A percentile compares a stretch with the other conserved stretches of the same genome.
phyloP scores from a whole-genome alignment of 208 protist species.

The Wallacemonas sp. region DNA sequence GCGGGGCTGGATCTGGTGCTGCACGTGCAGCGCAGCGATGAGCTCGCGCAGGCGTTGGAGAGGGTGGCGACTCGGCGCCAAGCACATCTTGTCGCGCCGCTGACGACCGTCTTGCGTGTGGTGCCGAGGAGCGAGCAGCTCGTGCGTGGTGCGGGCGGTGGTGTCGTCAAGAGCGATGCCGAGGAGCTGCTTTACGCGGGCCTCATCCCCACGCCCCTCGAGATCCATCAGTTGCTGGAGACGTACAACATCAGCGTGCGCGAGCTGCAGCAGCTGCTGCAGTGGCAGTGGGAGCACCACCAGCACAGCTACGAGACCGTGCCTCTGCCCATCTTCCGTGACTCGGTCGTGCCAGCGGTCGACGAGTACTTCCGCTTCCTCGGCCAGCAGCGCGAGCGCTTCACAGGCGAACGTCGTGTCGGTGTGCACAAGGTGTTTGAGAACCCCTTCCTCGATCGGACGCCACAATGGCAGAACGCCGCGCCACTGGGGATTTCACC shows the following conservation, averaged over 20 bases:
- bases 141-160: slow-evolving; percentile 29
- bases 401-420: not conserved
- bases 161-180: slow-evolving; percentile 4
- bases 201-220: slow-evolving; percentile 45
- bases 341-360: slow-evolving; percentile 29
- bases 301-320: slow-evolving; percentile 65
- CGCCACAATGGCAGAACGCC: slow-evolving; percentile 20
- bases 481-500: slow-evolving; percentile 42
- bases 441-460: not conserved
- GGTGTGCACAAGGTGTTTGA: not conserved
- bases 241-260: slow-evolving; percentile 55
- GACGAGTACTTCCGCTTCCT: slow-evolving; percentile 27
- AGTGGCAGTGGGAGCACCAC: slow-evolving; percentile 82
- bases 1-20: slow-evolving; percentile 25
- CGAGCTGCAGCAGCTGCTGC: slow-evolving; percentile 67
- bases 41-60: slow-evolving; percentile 17
- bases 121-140: slow-evolving; percentile 30
- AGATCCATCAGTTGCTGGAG: slow-evolving; percentile 47
- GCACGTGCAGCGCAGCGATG: slow-evolving; percentile 29
- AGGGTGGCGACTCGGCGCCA: slow-evolving; percentile 11
- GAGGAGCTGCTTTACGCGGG: slow-evolving; percentile 36
- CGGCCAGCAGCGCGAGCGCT: slow-evolving; percentile 9
- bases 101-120: slow-evolving; percentile 31
- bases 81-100: slow-evolving; percentile 18
- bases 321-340: slow-evolving; percentile 47